Base-by-base conservation (phyloP, 2,329 filamentous ascomycete genomes). In the Bipolaris sorokiniana region DNA sequence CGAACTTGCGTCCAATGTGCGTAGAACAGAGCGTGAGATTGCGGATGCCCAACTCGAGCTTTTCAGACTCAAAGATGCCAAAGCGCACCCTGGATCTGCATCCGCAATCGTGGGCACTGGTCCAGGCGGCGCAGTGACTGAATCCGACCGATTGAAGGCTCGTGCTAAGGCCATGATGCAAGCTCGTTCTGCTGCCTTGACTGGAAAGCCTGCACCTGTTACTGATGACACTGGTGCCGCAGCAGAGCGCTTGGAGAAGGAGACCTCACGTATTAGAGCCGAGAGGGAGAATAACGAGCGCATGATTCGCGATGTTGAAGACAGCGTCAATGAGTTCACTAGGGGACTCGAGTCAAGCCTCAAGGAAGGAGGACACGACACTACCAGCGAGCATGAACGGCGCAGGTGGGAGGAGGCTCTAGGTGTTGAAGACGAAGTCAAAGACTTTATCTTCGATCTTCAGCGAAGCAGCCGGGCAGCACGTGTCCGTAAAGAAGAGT, bases 161-260 rank as follows among this genome's bases (percentile, higher is more conserved):
- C 88, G 93, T 66, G 94, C 95, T 31, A 96, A 93, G 79, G 94
- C 94, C 37, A 96, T 97, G 88, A 99, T 99, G 95, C 94, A 98
- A 79, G 93, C 97, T 71, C 90, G 95, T 58, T 93, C 95, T 65
- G 95, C 95, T 54, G 94, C 95, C 16, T 80, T 99, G 62, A 92
- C 92, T 20, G 95, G 95, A 55, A 92, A 89, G 76, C 92, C 93
- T 72, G 80, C 89, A 41, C 82, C 88, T 45, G 87, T 91, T 36
- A 76, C 80, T 44, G 85, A 88, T 58, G 91, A 96, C 63, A 89
- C 93, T 62, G 83, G 85, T 23, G 91, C 90, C 62, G 91, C 91
- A 3, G 88, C 92, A 45, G 90, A 92, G 78, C 87, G 95, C 33
- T 78, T 98, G 15, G 95, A 98, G 75, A 90, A 96, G 66, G 94